Evolutionary conservation across 2,329 filamentous ascomycete species (phyloP).

Genomic region (Cladosporium austrohemisphaericum): DNA sequence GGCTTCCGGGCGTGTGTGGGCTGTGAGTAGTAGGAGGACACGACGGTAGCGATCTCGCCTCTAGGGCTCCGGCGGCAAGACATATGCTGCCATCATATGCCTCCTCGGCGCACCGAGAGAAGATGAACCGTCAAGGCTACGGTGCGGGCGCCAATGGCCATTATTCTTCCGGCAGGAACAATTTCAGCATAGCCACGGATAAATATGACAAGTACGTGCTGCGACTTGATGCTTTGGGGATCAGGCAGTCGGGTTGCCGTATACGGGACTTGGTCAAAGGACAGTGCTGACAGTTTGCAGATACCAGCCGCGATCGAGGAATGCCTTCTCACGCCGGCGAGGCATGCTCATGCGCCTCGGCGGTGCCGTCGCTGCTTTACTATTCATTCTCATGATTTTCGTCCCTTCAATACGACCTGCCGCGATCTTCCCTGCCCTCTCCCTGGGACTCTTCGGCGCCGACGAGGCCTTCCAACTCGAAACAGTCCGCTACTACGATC

Average conservation of each 20-base stretch:
- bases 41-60: background rate
- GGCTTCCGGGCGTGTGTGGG: conserved; percentile 4
- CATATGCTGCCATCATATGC: conserved; percentile 60
- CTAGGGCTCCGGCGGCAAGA: conserved; percentile 8
- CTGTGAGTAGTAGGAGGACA: conserved; percentile 6
- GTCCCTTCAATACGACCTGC: conserved; percentile 69
- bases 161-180: conserved; percentile 53
- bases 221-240: background rate
- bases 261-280: background rate
- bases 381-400: conserved; percentile 64
- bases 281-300: conserved; percentile 42
- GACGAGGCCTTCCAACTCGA: conserved; percentile 75
- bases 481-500: conserved; percentile 94
- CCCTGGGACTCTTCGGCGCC: conserved; percentile 64
- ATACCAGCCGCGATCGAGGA: conserved; percentile 79
- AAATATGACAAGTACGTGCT: conserved; percentile 56
- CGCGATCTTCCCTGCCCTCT: conserved; percentile 56
- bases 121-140: conserved; percentile 85
- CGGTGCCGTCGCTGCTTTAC: conserved; percentile 51
- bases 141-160: conserved; percentile 64
- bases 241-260: too few relatives aligned
- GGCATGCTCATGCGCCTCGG: conserved; percentile 68
- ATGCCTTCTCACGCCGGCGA: conserved; percentile 64
- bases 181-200: conserved; percentile 85
- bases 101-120: conserved; percentile 53